Conservation (phyloP, 1,284 basidiomycete genomes). For the Cutaneotrichosporon sp. region DNA sequence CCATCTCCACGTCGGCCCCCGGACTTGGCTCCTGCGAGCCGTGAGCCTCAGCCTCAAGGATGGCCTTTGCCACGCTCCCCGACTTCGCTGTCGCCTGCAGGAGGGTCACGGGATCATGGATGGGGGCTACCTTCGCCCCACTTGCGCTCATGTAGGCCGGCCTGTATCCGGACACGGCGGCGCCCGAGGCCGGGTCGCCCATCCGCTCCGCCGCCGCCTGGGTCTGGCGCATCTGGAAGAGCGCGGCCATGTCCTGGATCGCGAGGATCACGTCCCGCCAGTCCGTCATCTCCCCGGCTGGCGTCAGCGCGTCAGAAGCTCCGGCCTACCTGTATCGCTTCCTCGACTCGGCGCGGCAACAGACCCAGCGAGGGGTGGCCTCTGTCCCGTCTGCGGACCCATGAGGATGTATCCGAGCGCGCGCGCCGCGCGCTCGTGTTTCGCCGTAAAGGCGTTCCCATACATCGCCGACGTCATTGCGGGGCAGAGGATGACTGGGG, state of each 20-base stretch:
- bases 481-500: slow-evolving; percentile 82
- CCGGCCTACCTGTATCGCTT: too few species aligned
- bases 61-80: not conserved
- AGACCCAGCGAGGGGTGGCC: slow-evolving; percentile 67
- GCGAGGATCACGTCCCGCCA: slow-evolving; percentile 57
- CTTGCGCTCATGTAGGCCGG: not conserved
- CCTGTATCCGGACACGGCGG: not conserved
- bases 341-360: too few species aligned
- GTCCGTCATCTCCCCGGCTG: slow-evolving; percentile 89
- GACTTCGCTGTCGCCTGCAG: not conserved
- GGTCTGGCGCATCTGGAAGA: slow-evolving; percentile 14
- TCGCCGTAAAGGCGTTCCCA: slow-evolving; percentile 77
- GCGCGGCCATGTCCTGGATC: slow-evolving; percentile 30
- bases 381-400: slow-evolving; percentile 57
- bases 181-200: not conserved
- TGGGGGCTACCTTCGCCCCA: too few species aligned
- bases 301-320: too few species aligned
- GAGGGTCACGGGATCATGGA: not conserved
- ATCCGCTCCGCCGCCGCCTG: not conserved
- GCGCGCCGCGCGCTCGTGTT: slow-evolving; percentile 66
- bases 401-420: slow-evolving; percentile 72
- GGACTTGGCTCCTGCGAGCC: too few species aligned
- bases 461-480: slow-evolving; percentile 99
- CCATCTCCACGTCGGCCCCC: not conserved
- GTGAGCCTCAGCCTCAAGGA: not conserved